Evolutionary conservation across 805 yeast species (phyloP).

Genomic region (Yueomyces sinensis): DNA sequence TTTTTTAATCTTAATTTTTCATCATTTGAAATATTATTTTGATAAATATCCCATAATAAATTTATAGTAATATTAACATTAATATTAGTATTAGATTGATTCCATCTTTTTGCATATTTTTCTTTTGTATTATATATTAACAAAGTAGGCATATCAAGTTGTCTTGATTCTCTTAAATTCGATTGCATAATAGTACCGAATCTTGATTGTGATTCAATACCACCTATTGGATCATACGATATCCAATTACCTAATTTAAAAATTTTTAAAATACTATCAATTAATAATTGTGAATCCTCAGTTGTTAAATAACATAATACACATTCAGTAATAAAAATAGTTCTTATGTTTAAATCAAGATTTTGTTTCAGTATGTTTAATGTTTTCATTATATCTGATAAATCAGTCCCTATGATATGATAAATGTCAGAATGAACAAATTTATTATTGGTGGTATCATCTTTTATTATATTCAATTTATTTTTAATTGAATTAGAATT

Average conservation of each 20-base stretch:
- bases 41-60: slow-evolving; percentile 26
- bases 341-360: slow-evolving; percentile 25
- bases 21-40: slow-evolving; percentile 20
- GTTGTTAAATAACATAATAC: slow-evolving; percentile 40
- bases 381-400: slow-evolving; percentile 20
- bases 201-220: slow-evolving; percentile 24
- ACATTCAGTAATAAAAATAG: slow-evolving; percentile 44
- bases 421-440: slow-evolving; percentile 13
- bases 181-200: slow-evolving; percentile 45
- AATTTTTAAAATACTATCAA: slow-evolving; percentile 20
- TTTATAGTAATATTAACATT: slow-evolving; percentile 2
- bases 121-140: slow-evolving; percentile 28
- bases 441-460: slow-evolving; percentile 18
- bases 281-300: slow-evolving; percentile 26
- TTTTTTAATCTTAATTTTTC: slow-evolving; percentile 31
- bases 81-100: neutral
- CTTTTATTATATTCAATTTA: neutral
- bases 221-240: slow-evolving; percentile 50
- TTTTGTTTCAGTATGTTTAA: slow-evolving; percentile 10
- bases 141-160: slow-evolving; percentile 30
- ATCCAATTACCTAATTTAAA: slow-evolving; percentile 20
- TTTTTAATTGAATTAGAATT: slow-evolving; percentile 3
- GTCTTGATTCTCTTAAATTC: slow-evolving; percentile 35
- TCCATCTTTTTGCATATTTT: slow-evolving; percentile 14
- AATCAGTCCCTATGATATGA: slow-evolving; percentile 23